Evolutionary conservation across 441 rosid genomes (phyloP), one percentile per base, ranked within the genome.

Genomic region (Adansonia grandidieri): DNA sequence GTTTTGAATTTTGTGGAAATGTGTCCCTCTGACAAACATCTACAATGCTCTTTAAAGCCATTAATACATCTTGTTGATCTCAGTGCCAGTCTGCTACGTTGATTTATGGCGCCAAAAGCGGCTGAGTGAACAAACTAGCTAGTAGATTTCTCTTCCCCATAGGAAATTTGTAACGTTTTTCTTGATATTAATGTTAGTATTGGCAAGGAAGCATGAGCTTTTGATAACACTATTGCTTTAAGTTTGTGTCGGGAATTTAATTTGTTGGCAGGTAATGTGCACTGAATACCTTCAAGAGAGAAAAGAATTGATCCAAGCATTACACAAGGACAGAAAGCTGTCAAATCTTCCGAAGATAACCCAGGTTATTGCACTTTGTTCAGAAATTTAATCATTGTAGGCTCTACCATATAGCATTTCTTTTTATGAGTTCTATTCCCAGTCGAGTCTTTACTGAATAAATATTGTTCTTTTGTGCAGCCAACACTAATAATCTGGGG

Each of bases 401-500:
- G 6, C 47, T 61, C n/a, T 5, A 63, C 9, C 5, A 5, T 24
- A 19, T 7, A 40, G 42, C 77, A 17, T 5, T 14, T 57, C 42
- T 44, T 53, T 2, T 53, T 19, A 9, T 24, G 22, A 6, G 4
- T 13, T 47, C 61, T 32, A 24, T 51, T 76, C 19, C 1, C 9
- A 5, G 40, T 32, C 5, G 6, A 10, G 4, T 13, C 54, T n/a
- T 57, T 78, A 75, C 45, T 56, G 4, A 74, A 1, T 13, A 32
- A 19, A 2, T 58, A 37, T 22, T 71, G 48, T 47, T 48, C 74
- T 71, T 32, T 44, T 47, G 48, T 82, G 87, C 87, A 91, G 94
- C 88, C 92, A 9, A 88, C 91, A n/a, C 83, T 87, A 15, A 78
- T 90, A 74, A 83, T 91, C 45, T 91, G 93, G 94, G 94, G 93